phyloP scores from a whole-genome alignment of 805 yeast species.

The Wickerhamomyces alni region DNA sequence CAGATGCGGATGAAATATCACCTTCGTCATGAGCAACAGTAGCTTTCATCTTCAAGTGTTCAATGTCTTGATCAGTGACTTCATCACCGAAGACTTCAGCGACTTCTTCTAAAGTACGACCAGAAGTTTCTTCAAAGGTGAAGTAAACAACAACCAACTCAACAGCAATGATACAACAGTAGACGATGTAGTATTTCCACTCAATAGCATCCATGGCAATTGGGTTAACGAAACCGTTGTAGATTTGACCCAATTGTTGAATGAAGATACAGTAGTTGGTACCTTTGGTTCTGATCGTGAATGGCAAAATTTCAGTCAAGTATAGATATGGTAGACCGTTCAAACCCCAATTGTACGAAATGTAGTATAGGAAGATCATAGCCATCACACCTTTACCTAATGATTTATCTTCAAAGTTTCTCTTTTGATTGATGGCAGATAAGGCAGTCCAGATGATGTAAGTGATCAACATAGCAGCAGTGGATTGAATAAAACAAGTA shows the following conservation, averaged over 20 bases:
- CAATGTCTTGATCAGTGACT: slow-evolving; percentile 2
- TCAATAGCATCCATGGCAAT: slow-evolving; percentile 29
- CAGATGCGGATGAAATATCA: background rate
- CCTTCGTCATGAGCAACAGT: slow-evolving; percentile 1
- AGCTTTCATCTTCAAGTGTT: background rate
- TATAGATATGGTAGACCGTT: slow-evolving; percentile 42
- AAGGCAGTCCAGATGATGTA: slow-evolving; percentile 39
- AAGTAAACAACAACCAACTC: slow-evolving; percentile 23
- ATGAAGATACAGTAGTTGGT: slow-evolving; percentile 17
- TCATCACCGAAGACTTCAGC: slow-evolving; percentile 25
- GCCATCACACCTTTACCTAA: slow-evolving; percentile 42
- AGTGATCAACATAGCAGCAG: slow-evolving; percentile 30
- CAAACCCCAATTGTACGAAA: slow-evolving; percentile 35
- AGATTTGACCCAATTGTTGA: slow-evolving; percentile 21
- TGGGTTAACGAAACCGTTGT: slow-evolving; percentile 29
- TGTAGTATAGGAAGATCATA: slow-evolving; percentile 43
- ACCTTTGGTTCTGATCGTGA: slow-evolving; percentile 27
- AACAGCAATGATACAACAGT: slow-evolving; percentile 25
- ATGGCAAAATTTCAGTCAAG: slow-evolving; percentile 36
- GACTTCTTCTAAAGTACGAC: slow-evolving; percentile 30
- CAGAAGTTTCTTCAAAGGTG: slow-evolving; percentile 29
- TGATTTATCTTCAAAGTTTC: slow-evolving; percentile 32
- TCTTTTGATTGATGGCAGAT: slow-evolving; percentile 40
- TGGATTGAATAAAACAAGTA: slow-evolving; percentile 29
- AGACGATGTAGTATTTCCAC: slow-evolving; percentile 31